phyloP scores from a whole-genome alignment of 352 stramenopile species.

The Globisporangium lucens region DNA sequence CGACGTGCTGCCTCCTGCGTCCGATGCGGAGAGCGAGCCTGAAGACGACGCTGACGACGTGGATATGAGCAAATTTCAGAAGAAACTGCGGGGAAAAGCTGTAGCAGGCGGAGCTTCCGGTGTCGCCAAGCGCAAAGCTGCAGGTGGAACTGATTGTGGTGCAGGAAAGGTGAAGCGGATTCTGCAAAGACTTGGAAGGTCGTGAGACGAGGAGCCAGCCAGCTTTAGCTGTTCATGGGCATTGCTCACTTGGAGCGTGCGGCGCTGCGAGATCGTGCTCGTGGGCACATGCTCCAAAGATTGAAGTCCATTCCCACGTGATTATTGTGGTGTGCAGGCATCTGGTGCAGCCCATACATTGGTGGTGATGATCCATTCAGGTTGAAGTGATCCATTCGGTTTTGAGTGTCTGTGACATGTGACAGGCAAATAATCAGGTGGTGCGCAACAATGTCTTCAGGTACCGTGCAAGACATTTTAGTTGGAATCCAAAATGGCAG shows the following conservation, averaged over 20 bases:
- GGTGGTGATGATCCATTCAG: not conserved
- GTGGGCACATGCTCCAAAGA: not conserved
- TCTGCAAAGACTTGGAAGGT: constrained; percentile 51
- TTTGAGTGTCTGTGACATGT: constrained; percentile 7
- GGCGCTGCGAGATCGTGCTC: not conserved
- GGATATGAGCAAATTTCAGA: constrained; percentile 81
- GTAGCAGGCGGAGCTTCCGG: constrained; percentile 14
- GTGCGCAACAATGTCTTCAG: not conserved
- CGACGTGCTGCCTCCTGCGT: constrained; percentile 44
- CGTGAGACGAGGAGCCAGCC: not conserved
- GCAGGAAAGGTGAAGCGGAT: constrained; percentile 10
- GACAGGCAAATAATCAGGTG: constrained; percentile 1
- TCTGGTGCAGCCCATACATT: not conserved
- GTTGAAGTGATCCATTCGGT: constrained; percentile 1
- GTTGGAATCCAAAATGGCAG: not conserved
- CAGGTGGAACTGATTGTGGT: not conserved
- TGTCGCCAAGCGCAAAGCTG: constrained; percentile 54
- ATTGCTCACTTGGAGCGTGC: not conserved
- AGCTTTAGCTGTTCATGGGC: not conserved
- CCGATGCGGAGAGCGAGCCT: constrained; percentile 69
- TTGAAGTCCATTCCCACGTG: not conserved
- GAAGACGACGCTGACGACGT: constrained; percentile 65
- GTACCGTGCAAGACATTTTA: constrained; percentile 2
- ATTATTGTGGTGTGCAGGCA: not conserved
- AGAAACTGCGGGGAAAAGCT: constrained; percentile 47